Base-by-base conservation (phyloP, 257 asterid species). In the Lycium ferocissimum region DNA sequence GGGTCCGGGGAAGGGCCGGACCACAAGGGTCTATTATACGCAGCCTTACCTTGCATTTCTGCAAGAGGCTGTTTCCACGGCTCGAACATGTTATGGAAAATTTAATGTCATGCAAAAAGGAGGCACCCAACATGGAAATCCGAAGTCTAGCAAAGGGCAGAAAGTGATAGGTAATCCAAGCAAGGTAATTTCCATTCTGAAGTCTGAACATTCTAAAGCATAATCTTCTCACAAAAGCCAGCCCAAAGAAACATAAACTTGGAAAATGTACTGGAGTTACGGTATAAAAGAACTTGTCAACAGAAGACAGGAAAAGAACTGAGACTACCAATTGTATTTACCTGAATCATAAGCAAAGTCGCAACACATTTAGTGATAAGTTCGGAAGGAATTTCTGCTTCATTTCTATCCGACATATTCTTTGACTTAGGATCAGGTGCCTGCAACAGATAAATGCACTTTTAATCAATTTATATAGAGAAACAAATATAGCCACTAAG, bases 281-380 rank as follows among this genome's bases (percentile, higher is more conserved):
- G 73, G 59, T 22, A 81, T 81, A 43, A 40, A 43, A 51, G 57
- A 61, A 61, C 40, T n/a, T 45, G 53, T 9, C 26, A 49, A 71
- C 33, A 15, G 10, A 6, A 69, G 13, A 45, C 62, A 11, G 13
- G 53, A 58, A 45, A 73, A 58, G 12, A 33, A 51, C 63, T 59
- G 37, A 71, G 14, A 35, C 56, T 17, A 71, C 47, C 49, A 71
- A 72, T 22, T 72, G 81, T 49, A 79, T 73, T 78, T 80, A 89
- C 92, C 90, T 92, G 98, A 93, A 96, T 94, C 98, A 92, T 95
- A 62, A 95, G 94, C 88, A 96, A 79, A 84, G 98, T 90, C 2
- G 98, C 95, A 33, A 95, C 90, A 58, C 98, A 95, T 83, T 91
- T 91, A 22, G 94, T 85, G 84, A 97, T 95, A 86, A 95, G 92